phyloP scores from a whole-genome alignment of 2,329 filamentous ascomycete species.

The Orbilia blumenaviensis region DNA sequence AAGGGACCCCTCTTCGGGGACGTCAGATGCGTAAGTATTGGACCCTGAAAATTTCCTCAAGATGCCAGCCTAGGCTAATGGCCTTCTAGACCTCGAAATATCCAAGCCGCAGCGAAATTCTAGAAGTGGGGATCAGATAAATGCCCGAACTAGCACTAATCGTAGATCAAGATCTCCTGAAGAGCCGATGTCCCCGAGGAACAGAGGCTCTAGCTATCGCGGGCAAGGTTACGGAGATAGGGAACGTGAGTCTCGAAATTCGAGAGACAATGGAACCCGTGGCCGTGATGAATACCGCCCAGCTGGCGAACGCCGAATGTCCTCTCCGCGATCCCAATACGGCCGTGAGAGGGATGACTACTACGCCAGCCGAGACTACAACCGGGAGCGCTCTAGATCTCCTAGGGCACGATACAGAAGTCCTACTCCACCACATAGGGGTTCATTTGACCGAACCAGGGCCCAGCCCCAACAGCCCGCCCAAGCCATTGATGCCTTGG shows the following conservation, averaged over 20 bases:
- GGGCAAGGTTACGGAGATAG: slow-evolving; percentile 60
- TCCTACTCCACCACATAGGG: slow-evolving; percentile 32
- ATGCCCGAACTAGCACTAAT: slow-evolving; percentile 59
- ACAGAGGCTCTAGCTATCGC: slow-evolving; percentile 64
- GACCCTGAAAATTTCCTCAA: neutral
- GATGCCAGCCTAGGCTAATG: slow-evolving; percentile 34
- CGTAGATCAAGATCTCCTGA: slow-evolving; percentile 61
- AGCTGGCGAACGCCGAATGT: slow-evolving; percentile 37
- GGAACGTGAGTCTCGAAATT: slow-evolving; percentile 61
- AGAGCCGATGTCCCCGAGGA: slow-evolving; percentile 55
- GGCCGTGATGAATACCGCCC: slow-evolving; percentile 72
- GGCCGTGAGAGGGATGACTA: slow-evolving; percentile 72
- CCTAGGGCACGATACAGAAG: slow-evolving; percentile 78
- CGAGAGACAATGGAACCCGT: slow-evolving; percentile 55
- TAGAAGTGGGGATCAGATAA: slow-evolving; percentile 62
- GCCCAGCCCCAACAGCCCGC: slow-evolving; percentile 64
- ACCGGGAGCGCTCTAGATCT: slow-evolving; percentile 75
- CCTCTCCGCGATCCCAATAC: slow-evolving; percentile 67
- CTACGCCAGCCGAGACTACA: slow-evolving; percentile 70
- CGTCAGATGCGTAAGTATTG: slow-evolving; percentile 83
- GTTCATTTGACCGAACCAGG: slow-evolving; percentile 66
- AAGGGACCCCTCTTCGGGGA: slow-evolving; percentile 83
- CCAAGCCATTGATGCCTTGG: slow-evolving; percentile 5
- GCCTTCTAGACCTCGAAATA: slow-evolving; percentile 77
- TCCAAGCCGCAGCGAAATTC: slow-evolving; percentile 87